Percentiles rank a stretch among this genome's conserved stretches.
Conservation (phyloP, 192 early-diverging fungal genomes). For the Geosiphon pyriformis region DNA sequence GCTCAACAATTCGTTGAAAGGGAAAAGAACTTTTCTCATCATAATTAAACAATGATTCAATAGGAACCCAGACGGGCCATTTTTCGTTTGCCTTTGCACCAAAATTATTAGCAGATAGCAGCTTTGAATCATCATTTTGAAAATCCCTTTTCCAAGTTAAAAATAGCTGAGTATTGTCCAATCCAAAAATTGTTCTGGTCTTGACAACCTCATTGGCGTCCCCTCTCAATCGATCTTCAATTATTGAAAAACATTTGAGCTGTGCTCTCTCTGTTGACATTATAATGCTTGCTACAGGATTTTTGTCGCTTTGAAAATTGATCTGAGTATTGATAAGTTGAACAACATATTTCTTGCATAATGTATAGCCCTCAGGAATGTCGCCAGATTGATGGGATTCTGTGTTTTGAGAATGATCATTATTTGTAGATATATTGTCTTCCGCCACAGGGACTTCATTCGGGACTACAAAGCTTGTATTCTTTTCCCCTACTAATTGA, state of each 20-base stretch:
- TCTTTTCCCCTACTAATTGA: constrained; percentile 41
- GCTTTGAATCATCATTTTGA: constrained; percentile 31
- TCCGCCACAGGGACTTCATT: constrained; percentile 32
- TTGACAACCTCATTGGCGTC: constrained; percentile 60
- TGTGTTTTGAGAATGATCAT: constrained; percentile 33
- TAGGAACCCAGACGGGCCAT: constrained; percentile 67
- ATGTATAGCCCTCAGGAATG: constrained; percentile 47
- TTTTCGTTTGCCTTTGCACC: constrained; percentile 37
- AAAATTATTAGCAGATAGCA: constrained; percentile 43
- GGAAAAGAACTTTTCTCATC: constrained; percentile 33
- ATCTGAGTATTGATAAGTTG: constrained; percentile 69
- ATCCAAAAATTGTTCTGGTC: constrained; percentile 48
- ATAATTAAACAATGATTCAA: constrained; percentile 58
- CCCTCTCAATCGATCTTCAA: constrained; percentile 37
- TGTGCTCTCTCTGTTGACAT: constrained; percentile 53
- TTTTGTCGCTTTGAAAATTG: constrained; percentile 53
- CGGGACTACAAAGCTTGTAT: constrained; percentile 34
- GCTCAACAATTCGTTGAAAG: constrained; percentile 57
- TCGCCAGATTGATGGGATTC: constrained; percentile 43
- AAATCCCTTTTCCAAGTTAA: constrained; percentile 43
- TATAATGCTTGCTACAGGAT: constrained; percentile 50
- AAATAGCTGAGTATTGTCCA: constrained; percentile 67
- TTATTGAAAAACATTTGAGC: constrained; percentile 47
- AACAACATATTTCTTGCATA: constrained; percentile 54
- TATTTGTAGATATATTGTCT: constrained; percentile 20